Evolutionary conservation across 2,329 filamentous ascomycete genomes (phyloP), one percentile per base, ranked within the genome.

Genomic region (Colletotrichum sansevieriae): DNA sequence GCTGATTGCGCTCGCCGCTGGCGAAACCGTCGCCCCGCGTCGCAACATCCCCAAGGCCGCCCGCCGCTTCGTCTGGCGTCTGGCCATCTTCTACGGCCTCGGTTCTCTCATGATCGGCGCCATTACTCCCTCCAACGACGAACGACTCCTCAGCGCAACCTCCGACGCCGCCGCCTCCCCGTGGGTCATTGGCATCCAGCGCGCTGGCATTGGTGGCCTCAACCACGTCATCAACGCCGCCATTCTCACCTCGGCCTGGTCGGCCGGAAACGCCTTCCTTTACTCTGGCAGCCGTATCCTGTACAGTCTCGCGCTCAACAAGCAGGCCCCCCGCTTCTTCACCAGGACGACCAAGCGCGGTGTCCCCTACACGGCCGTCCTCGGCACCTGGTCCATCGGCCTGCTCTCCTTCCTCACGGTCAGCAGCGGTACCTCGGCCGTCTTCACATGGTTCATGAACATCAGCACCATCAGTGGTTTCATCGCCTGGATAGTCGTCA

Each of bases 381-480:
- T 88, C 5, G 79, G 78, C 61, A 88, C 88, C 5, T 85, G 83
- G 82, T 77, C 85, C 1, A 84, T 93, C 73, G 89, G 89, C 25
- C 83, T 91, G 9, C 83, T 94, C 3, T 88, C 89, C 0, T 94
- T 90, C 81, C 86, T 94, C 76, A 92, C 91, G 76, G 85, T 89
- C 51, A 89, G 87, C 52, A 85, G 84, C 72, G 86, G 84, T 35
- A 90, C 90, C 22, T 84, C 87, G 39, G 82, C 83, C 3, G 91
- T 92, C 7, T 93, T 93, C 77, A 84, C 83, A 60, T 93, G 91
- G 89, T 91, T 93, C 76, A 85, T 89, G 73, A 92, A 91, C 76
- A 85, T 93, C 63, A 91, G 88, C 35, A 92, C 87, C 63, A 86
- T 89, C 61, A 85, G 85, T 0, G 87, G 87, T 6, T 85, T 87